Conservation (phyloP, 768 basidiomycete species). For the Leccinum aurantiacum region DNA sequence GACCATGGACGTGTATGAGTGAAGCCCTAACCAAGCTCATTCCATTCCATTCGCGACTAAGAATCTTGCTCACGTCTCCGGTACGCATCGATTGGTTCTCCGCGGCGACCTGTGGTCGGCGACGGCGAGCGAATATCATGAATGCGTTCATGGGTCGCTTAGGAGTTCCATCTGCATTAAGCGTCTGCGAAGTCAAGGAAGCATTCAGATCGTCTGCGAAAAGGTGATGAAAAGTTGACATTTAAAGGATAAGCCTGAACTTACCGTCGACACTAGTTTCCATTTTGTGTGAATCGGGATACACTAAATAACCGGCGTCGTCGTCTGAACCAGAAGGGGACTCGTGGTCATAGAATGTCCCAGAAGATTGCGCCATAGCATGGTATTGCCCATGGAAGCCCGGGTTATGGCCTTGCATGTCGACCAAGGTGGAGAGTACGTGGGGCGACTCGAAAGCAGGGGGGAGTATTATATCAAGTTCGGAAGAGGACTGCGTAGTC, state of each 20-base stretch:
- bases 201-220: constrained; percentile 39
- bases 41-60: constrained; percentile 82
- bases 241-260: constrained; percentile 11
- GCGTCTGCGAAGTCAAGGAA: constrained; percentile 70
- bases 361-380: constrained; percentile 28
- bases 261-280: constrained; percentile 50
- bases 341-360: constrained; percentile 41
- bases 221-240: constrained; percentile 15
- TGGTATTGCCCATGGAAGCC: constrained; percentile 24
- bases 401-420: constrained; percentile 32
- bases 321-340: constrained; percentile 62
- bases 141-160: constrained; percentile 93
- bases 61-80: constrained; percentile 85
- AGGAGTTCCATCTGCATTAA: constrained; percentile 85
- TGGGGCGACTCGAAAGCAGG: constrained; percentile 4
- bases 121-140: constrained; percentile 86
- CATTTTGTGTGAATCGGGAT: constrained; percentile 39
- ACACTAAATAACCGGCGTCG: constrained; percentile 35
- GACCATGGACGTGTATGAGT: constrained; percentile 2
- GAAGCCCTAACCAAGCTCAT: constrained; percentile 64
- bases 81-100: constrained; percentile 89
- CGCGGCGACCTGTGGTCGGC: constrained; percentile 81
- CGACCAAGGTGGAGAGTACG: constrained; percentile 8
- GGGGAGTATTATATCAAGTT: constrained; percentile 9
- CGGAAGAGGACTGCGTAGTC: constrained; percentile 7